Evolutionary conservation across 2,329 filamentous ascomycete species (phyloP).

Genomic region (Grosmannia clavigera): DNA sequence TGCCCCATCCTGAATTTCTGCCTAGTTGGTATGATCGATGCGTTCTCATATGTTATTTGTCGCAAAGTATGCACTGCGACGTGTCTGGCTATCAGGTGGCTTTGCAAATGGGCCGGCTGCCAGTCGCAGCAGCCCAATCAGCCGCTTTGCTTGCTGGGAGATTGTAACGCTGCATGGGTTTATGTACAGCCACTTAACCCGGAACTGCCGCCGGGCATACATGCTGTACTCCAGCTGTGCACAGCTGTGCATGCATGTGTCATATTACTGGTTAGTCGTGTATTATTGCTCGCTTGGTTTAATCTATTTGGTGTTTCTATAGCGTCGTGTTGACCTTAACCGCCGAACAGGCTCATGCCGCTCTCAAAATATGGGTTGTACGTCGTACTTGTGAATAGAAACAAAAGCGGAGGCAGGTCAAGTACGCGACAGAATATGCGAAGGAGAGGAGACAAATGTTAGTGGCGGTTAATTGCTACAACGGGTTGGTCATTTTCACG

Average conservation of each 20-base stretch:
- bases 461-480: background rate
- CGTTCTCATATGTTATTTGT: background rate
- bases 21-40: background rate
- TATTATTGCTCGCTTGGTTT: background rate
- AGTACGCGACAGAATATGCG: background rate
- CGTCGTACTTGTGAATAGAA: background rate
- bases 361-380: too few relatives aligned
- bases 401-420: background rate
- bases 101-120: background rate
- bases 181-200: background rate
- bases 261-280: background rate
- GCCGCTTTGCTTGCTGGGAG: background rate
- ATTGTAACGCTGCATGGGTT: background rate
- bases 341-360: too few relatives aligned
- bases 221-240: too few relatives aligned
- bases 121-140: background rate
- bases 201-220: background rate
- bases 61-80: background rate
- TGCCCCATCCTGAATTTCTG: background rate
- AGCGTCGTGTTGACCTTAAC: too few relatives aligned
- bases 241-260: background rate
- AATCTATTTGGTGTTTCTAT: too few relatives aligned
- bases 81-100: background rate
- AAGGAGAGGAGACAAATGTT: background rate
- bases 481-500: background rate